Evolutionary conservation across 345 rosid genomes (phyloP), one percentile per base, ranked within the genome.

Genomic region (Gossypium ekmanianum): DNA sequence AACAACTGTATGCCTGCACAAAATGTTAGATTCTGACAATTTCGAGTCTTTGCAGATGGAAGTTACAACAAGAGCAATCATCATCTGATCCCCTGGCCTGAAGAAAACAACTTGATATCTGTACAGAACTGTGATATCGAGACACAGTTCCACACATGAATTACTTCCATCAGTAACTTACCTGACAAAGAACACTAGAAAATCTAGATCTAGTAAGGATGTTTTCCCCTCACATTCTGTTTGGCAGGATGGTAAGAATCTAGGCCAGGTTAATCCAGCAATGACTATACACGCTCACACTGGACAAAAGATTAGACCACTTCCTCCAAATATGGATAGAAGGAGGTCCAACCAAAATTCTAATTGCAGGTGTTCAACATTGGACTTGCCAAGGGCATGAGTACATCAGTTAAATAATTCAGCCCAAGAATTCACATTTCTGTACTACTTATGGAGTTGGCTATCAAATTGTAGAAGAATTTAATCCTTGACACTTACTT

Each of bases 1-100:
- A 96, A 81, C 98, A 96, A 81, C 93, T 89, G 88, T 87, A 92
- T 75, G 99, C 99, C 99, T 96, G 94, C 93, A 90, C 85, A 90
- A 89, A 88, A 85, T 56, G 83, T 88, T 85, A 89, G 90, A 87
- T 84, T 85, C 92, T 87, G 82, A 89, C 91, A 81, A 84, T 86
- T 85, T 80, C 83, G 84, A 81, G 91, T 84, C 86, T 87, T 75
- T 80, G 85, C 84, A 85, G 85, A 86, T 78, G 91, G 88, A 83
- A 84, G 83, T 85, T 85, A 91, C 87, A 84, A 91, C 88, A 84
- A 89, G 91, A 88, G 85, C 88, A 88, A 87, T 85, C 90, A 85
- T 88, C 94, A 91, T 84, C 92, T 88, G 83, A 83, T 85, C 90
- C 85, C 85, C 85, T 83, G 81, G 80, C 93, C 93, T 83, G 88